Base-by-base conservation (phyloP, 768 basidiomycete genomes). In the Xerocomellus chrysenteron region DNA sequence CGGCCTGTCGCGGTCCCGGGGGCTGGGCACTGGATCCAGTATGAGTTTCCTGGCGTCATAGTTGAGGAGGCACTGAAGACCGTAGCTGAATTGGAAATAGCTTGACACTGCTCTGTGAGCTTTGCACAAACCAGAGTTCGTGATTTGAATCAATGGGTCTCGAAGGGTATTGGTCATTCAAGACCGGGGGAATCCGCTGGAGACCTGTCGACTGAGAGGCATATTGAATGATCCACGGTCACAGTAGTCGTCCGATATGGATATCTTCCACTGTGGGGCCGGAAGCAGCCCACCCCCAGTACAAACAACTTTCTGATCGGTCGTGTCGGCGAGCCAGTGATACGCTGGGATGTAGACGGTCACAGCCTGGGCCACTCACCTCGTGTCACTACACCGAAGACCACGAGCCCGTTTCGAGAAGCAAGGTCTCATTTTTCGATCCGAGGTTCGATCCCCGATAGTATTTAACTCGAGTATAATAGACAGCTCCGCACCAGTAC, bases 1-100 rank as follows among this genome's bases (percentile, higher is more conserved):
- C 58, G 50, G 13, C n/a, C 36, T 3, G 48, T 61, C 12, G 16
- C 52, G 3, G 53, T 72, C 6, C 52, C 57, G 0, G 64, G 64
- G 0, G 49, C 56, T 2, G 55, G 56, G 1, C 70, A 72, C 37
- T 70, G 62, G 58, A 66, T 70, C 19, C 70, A 68, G 37, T 54
- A 47, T 10, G 69, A 70, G 16, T 56, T 58, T 33, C 66, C 70
- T 0, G 59, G 66, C 4, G 42, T 41, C 16, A 56, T 72, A 0
- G 53, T 68, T 11, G 50, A 63, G 17, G 58, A 59, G n/a, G 63
- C 62, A 4, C 17, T 67, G 33, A 59, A 56, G 45, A 55, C 48
- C 6, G 56, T 65, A 3, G 57, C 57, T 19, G 55, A 59, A 17
- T 48, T 60, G 36, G 55, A 55, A 2, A 11, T 12, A 5, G 30